Percentiles rank a stretch among this genome's conserved stretches.
phyloP scores from a whole-genome alignment of 768 basidiomycete species.

The Termitomyces sp. region DNA sequence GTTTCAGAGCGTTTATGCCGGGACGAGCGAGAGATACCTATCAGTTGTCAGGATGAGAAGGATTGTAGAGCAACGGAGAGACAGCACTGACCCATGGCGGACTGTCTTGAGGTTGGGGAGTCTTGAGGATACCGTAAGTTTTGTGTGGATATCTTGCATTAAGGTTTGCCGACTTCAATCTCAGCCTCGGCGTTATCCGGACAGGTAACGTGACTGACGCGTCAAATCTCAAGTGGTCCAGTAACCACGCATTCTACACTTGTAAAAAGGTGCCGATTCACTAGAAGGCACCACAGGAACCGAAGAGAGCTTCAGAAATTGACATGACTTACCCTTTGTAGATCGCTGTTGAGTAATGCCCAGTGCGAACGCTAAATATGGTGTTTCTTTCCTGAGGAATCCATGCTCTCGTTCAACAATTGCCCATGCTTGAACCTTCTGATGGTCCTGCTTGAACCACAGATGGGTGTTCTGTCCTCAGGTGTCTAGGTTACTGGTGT shows the following conservation, averaged over 20 bases:
- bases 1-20: conserved; percentile 96
- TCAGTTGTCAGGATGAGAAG: conserved; percentile 8
- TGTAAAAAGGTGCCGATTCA: too few species aligned
- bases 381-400: background rate
- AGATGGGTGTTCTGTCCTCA: background rate
- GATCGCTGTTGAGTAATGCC: background rate
- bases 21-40: conserved; percentile 96
- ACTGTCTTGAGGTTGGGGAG: conserved; percentile 63
- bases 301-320: background rate
- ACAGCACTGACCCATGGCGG: conserved; percentile 69
- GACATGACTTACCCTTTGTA: background rate
- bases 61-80: conserved; percentile 8
- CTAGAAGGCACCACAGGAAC: background rate
- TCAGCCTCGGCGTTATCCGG: conserved; percentile 31
- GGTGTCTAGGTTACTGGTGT: background rate
- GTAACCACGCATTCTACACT: too few species aligned
- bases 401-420: background rate
- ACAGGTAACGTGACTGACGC: conserved; percentile 3
- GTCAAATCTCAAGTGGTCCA: background rate
- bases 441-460: background rate
- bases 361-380: background rate
- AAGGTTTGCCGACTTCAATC: conserved; percentile 37
- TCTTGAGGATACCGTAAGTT: conserved; percentile 36
- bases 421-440: background rate
- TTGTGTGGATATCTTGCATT: conserved; percentile 51